Base-by-base conservation (phyloP, 331 rosid genomes). In the Acacia pycnantha region DNA sequence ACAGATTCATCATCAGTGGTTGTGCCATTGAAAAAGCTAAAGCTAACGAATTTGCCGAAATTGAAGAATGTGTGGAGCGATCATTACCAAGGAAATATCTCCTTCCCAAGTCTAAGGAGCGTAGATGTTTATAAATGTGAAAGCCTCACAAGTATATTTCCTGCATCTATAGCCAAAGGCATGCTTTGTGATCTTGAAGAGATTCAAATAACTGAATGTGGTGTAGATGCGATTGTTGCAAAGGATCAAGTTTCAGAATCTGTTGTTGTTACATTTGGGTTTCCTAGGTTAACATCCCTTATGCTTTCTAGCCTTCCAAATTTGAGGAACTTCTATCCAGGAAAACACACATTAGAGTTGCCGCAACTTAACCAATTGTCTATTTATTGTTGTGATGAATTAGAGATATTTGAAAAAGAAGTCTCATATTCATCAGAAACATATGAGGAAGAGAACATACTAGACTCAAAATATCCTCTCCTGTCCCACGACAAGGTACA, bases 51-150 rank as follows among this genome's bases (percentile, higher is more conserved):
- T 0, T n/a, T 69, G 33, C 76, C 76, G 26, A 71, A 15, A 6
- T 11, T 71, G 41, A 71, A 46, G 59, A 19, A 71, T 71, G 40
- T 71, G n/a, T 71, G 76, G 76, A 71, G 58, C 7, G 14, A 14
- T 22, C 8, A 71, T 8, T 16, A 0, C 19, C 19, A 4, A 11
- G 19, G 19, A 24, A 61, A 1, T 62, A 41, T 27, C 69, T 62
- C n/a, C 41, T 62, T 62, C 69, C 37, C 15, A 27, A 27, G 69
- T 27, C 40, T 62, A 13, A 27, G 40, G 10, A 15, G 14, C 7
- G 4, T 27, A 5, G 0, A 2, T 0, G 37, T 13, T 62, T 5
- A 0, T 14, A 0, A 0, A 0, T 62, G 65, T 58, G 2, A 10
- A 22, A 58, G 16, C 29, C 31, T 58, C 31, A 24, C 14, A 24